Base-by-base conservation (phyloP, 345 rosid species). In the Chamaenerion angustifolium region DNA sequence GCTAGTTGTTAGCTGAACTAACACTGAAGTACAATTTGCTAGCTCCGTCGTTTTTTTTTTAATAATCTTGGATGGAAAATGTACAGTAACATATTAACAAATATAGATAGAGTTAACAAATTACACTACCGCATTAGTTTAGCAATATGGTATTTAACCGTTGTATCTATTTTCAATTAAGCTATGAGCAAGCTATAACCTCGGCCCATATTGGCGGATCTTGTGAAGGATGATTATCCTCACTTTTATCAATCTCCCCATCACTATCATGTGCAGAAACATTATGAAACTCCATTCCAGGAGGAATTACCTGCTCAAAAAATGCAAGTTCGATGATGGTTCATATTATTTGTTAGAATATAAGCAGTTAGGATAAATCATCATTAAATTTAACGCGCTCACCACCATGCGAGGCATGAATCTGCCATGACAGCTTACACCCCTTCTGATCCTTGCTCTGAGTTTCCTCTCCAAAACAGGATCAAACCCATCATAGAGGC, bases 211-310 rank as follows among this genome's bases (percentile, higher is more conserved):
- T 86, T 14, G 82, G 71, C 25, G 95, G 92, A 63, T 82, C 83
- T 56, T 77, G 25, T 2, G 25, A 21, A 21, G 25, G 67, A 55
- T 74, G 80, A 59, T 68, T 64, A 47, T 80, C 88, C 27, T 69
- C 88, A 43, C 60, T 70, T 59, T 69, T 74, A 46, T 71, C 84
- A 31, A 54, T 23, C 57, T 85, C 95, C 21, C 82, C 84, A 52
- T 80, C 94, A 52, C 81, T 77, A 59, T 86, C 92, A 48, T 72
- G 80, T 0, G 80, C 88, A 54, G 76, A 64, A 64, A 89, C 73
- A 59, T 89, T 89, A 64, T 78, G 79, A 67, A 89, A 85, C 56
- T 89, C 97, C 92, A 85, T 89, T 57, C 97, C 95, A 27, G 95
- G 97, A 68, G 97, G 95, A 69, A 89, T 89, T 41, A 70, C 78